Conservation (phyloP, 2,329 filamentous ascomycete genomes). For the Curvularia lunata region DNA sequence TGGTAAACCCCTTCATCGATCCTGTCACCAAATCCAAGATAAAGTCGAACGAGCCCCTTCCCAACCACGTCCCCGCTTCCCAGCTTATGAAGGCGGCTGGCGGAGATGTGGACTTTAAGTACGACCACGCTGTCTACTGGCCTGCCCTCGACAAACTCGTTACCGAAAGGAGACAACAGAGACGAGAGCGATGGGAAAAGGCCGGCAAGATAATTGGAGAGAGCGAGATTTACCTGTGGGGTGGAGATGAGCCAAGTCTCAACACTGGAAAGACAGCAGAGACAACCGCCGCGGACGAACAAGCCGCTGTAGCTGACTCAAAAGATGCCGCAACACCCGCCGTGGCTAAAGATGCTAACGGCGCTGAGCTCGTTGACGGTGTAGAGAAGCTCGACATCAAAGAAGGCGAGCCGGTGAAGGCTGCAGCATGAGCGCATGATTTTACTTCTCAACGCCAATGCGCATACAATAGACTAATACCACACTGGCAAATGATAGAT, state of each 20-base stretch:
- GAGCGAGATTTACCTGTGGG: constrained; percentile 84
- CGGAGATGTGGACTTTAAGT: constrained; percentile 86
- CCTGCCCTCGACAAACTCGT: constrained; percentile 78
- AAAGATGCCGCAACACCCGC: constrained; percentile 5
- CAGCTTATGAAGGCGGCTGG: constrained; percentile 83
- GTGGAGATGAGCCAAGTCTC: constrained; percentile 56
- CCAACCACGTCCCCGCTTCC: constrained; percentile 76
- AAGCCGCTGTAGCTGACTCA: not conserved
- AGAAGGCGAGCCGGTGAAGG: constrained; percentile 27
- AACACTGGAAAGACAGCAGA: constrained; percentile 11
- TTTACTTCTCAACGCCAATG: not conserved
- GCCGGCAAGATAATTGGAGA: constrained; percentile 85
- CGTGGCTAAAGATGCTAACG: not conserved
- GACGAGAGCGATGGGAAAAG: constrained; percentile 74
- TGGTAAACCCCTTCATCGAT: constrained; percentile 96
- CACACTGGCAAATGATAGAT: not conserved
- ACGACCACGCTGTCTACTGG: constrained; percentile 90
- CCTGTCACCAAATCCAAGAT: constrained; percentile 92
- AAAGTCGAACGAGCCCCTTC: constrained; percentile 95
- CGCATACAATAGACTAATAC: not conserved
- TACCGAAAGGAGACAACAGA: constrained; percentile 67
- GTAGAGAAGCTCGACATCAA: constrained; percentile 36
- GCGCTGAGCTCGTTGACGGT: constrained; percentile 24
- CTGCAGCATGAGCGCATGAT: constrained; percentile 8
- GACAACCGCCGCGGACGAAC: constrained; percentile 1